Conservation (phyloP, 352 stramenopile genomes). For the Phytophthora multivora region DNA sequence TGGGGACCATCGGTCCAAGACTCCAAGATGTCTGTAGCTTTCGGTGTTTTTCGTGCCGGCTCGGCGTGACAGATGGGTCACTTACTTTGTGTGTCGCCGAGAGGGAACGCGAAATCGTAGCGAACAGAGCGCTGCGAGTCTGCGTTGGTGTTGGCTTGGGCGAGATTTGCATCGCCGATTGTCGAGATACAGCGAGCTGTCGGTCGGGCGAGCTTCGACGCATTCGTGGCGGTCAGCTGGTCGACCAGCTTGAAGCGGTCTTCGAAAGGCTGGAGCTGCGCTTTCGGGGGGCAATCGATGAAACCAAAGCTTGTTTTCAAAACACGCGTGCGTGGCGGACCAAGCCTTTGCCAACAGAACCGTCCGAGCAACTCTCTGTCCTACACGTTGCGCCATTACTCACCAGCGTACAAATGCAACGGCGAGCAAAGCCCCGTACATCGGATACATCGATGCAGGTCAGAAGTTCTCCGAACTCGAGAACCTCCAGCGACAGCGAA, state of each 20-base stretch:
- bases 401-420: slow-evolving; percentile 14
- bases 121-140: slow-evolving; percentile 2
- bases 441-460: slow-evolving; percentile 21
- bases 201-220: background rate
- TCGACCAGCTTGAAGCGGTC: background rate
- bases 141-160: background rate
- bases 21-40: slow-evolving; percentile 2
- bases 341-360: no score
- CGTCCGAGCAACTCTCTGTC: slow-evolving; percentile 16
- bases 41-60: slow-evolving; percentile 10
- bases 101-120: slow-evolving; percentile 30
- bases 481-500: slow-evolving; percentile 1
- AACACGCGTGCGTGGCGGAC: slow-evolving; percentile 5
- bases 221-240: slow-evolving; percentile 1
- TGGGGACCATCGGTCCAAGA: background rate
- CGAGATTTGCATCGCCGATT: slow-evolving; percentile 31
- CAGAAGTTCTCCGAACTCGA: background rate
- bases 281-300: background rate
- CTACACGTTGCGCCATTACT: slow-evolving; percentile 14
- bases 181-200: slow-evolving; percentile 10
- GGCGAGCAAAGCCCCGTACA: slow-evolving; percentile 14
- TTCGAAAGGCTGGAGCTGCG: background rate
- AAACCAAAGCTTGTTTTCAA: slow-evolving; percentile 24
- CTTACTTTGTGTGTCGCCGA: slow-evolving; percentile 1
- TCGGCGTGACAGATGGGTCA: slow-evolving; percentile 1